These are phyloP conservation scores for Puccinia horiana DNA, from an alignment of 1,284 basidiomycete genomes.

Conservation along the genomic window DNA sequence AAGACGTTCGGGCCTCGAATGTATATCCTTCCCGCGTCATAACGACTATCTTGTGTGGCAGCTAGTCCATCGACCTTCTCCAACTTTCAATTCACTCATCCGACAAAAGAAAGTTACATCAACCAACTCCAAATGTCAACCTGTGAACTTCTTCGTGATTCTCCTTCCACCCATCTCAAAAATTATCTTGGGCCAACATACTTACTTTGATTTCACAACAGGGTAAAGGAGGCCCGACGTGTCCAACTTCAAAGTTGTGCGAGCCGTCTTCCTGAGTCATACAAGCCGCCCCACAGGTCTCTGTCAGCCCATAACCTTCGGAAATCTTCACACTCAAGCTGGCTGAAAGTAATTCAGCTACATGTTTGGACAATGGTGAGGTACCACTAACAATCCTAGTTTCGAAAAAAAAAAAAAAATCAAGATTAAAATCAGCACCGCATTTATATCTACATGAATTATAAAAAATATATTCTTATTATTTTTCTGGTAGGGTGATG, in stretches of 20 bases:
- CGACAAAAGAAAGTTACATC: neutral
- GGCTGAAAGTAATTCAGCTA: slow-evolving; percentile 23
- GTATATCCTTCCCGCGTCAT: slow-evolving; percentile 23
- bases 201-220: slow-evolving; percentile 49
- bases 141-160: neutral
- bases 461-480: neutral
- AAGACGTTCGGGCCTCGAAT: slow-evolving; percentile 33
- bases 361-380: slow-evolving; percentile 31
- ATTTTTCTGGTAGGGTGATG: neutral
- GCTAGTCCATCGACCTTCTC: slow-evolving; percentile 20
- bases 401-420: neutral
- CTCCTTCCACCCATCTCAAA: no score
- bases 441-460: neutral
- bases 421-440: neutral
- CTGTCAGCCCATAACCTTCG: slow-evolving; percentile 40
- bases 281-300: slow-evolving; percentile 32
- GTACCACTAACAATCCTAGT: slow-evolving; percentile 47
- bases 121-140: neutral
- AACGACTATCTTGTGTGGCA: slow-evolving; percentile 7
- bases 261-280: slow-evolving; percentile 23
- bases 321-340: slow-evolving; percentile 47
- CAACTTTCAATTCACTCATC: slow-evolving; percentile 40
- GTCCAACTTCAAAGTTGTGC: slow-evolving; percentile 16
- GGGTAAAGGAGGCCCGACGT: slow-evolving; percentile 39
- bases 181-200: neutral